Conservation (phyloP, 2,329 filamentous ascomycete species). For the Fusarium graminum region DNA sequence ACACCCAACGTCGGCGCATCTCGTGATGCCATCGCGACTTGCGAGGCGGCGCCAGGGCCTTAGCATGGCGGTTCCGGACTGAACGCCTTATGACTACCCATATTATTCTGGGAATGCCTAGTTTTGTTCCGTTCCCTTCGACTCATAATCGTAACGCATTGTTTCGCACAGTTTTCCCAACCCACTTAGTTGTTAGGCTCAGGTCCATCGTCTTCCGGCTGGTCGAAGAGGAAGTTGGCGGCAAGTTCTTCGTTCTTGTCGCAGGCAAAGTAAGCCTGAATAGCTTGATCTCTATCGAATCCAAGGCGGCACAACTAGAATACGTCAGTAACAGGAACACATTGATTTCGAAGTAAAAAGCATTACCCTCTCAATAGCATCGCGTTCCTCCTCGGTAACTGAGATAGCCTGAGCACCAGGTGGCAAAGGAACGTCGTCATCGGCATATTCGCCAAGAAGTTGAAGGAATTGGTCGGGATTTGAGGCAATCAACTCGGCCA, state of each 20-base stretch:
- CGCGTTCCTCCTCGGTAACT: slow-evolving; percentile 95
- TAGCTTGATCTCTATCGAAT: slow-evolving; percentile 92
- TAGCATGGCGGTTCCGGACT: slow-evolving; percentile 37
- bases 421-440: slow-evolving; percentile 85
- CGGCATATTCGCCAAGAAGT: slow-evolving; percentile 87
- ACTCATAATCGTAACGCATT: slow-evolving; percentile 48
- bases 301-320: slow-evolving; percentile 87
- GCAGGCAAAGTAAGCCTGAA: slow-evolving; percentile 98
- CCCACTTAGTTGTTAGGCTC: slow-evolving; percentile 57
- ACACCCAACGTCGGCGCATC: slow-evolving; percentile 35
- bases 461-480: slow-evolving; percentile 95
- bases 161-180: slow-evolving; percentile 43
- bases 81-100: slow-evolving; percentile 40
- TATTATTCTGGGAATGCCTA: slow-evolving; percentile 46
- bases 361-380: slow-evolving; percentile 92
- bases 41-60: slow-evolving; percentile 35
- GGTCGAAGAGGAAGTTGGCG: slow-evolving; percentile 97
- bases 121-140: slow-evolving; percentile 40
- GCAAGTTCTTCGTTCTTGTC: slow-evolving; percentile 99
- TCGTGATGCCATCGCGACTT: slow-evolving; percentile 34
- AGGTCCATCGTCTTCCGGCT: slow-evolving; percentile 85
- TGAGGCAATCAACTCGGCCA: slow-evolving; percentile 90
- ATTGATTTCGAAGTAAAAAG: slow-evolving; percentile 49
- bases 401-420: slow-evolving; percentile 90
- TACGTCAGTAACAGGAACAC: slow-evolving; percentile 11